phyloP scores from a whole-genome alignment of 2,329 filamentous ascomycete genomes.

The Furcasterigmium furcatum region DNA sequence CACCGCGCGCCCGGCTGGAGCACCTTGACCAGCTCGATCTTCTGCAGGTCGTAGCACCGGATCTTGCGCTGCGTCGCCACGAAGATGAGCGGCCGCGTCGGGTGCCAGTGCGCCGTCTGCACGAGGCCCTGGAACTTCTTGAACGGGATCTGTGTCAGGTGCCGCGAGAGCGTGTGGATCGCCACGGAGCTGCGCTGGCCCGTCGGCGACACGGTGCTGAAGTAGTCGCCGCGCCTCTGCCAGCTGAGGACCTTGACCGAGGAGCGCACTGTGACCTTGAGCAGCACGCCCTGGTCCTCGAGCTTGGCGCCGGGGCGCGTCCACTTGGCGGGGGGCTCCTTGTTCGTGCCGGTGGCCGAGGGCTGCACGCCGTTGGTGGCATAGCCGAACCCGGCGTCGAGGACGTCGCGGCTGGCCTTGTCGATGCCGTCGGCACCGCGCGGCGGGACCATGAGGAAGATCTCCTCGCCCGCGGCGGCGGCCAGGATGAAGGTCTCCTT shows the following conservation, averaged over 20 bases:
- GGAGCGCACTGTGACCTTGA: conserved; percentile 76
- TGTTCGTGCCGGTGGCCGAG: conserved; percentile 55
- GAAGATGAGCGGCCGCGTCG: conserved; percentile 88
- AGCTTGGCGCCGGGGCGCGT: conserved; percentile 71
- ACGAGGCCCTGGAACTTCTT: conserved; percentile 69
- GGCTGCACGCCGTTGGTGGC: conserved; percentile 65
- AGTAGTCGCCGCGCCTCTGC: conserved; percentile 93
- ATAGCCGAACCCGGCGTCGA: conserved; percentile 92
- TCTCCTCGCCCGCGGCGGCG: conserved; percentile 77
- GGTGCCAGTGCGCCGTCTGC: conserved; percentile 92
- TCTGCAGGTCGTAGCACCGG: conserved; percentile 88
- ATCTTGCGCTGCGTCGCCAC: conserved; percentile 93
- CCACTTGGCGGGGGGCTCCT: conserved; percentile 80
- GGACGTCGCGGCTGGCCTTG: conserved; percentile 67
- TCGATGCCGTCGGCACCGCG: conserved; percentile 72
- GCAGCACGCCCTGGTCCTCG: conserved; percentile 73
- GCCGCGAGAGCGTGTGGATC: conserved; percentile 93
- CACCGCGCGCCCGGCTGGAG: conserved; percentile 87
- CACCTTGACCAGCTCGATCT: conserved; percentile 88
- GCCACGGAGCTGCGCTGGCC: conserved; percentile 78
- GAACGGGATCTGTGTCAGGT: conserved; percentile 94
- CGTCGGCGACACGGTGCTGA: conserved; percentile 83
- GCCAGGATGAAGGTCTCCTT: conserved; percentile 79
- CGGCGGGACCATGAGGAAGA: conserved; percentile 80
- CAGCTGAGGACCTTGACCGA: conserved; percentile 86